Evolutionary conservation across 208 protist genomes (phyloP), one percentile per base, ranked within the genome.

Genomic region (Acanthamoeba healyi): DNA sequence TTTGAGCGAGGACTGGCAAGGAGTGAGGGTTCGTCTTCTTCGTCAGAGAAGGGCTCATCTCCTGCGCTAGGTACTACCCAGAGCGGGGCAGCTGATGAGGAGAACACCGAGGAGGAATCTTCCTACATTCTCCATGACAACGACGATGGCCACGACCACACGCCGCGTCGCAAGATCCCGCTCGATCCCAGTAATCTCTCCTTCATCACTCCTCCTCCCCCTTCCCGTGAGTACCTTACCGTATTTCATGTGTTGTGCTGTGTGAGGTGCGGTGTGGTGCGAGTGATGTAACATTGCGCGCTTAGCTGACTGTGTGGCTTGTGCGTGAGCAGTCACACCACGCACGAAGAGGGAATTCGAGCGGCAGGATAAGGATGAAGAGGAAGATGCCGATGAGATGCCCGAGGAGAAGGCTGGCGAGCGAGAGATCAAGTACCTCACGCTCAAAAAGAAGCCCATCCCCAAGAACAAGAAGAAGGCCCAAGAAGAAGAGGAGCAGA

Each of bases 351-450:
- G 40, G n/a, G 72, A 82, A 29, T 82, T 82, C 72, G 72, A 82
- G 26, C 34, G 72, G 34, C 72, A 15, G 34, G 72, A 82, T 24
- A 42, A 51, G n/a, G 72, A 82, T 29, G 72, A 82, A 44, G 72
- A 82, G 42, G 72, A 82, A 5, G 72, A 82, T 2, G 72, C 24
- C 17, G 72, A 82, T 51, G 72, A 82, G 40, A 14, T 82, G 2
- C 72, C 72, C 5, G 72, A 82, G 42, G 72, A 82, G 19, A 82
- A 82, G 42, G 72, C 72, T 17, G 72, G 72, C 42, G 72, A 82
- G 72, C 72, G 72, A 7, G 72, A 82, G 72, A 82, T 82, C 72
- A 82, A 82, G 72, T 82, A 82, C 42, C 72, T 82, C 40, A 82
- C 72, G 5, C 72, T 82, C 40, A 82, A 82, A n/a, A 82, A 82